Evolutionary conservation across 352 stramenopile genomes (phyloP).

Genomic region (Globisporangium acanthophoron): DNA sequence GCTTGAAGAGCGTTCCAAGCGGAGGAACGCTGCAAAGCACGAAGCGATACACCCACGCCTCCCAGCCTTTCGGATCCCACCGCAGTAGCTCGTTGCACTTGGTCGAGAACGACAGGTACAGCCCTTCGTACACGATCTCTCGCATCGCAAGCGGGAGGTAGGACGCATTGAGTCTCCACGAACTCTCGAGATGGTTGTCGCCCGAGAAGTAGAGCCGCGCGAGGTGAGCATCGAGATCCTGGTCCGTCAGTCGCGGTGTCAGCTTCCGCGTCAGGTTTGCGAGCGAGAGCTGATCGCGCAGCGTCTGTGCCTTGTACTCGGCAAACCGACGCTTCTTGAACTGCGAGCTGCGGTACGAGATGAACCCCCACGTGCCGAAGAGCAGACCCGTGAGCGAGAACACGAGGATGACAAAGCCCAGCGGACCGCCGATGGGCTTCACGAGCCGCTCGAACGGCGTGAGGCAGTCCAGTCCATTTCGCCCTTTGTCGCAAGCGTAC

Average conservation of each 20-base stretch:
- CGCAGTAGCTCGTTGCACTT: conserved; percentile 66
- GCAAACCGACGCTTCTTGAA: conserved; percentile 44
- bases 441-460: conserved; percentile 81
- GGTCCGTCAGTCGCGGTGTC: conserved; percentile 69
- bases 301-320: conserved; percentile 67
- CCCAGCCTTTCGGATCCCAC: conserved; percentile 55
- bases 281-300: conserved; percentile 69
- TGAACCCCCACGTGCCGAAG: conserved; percentile 61
- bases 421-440: conserved; percentile 67
- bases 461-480: conserved; percentile 71
- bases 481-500: conserved; percentile 77
- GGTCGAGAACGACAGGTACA: conserved; percentile 61
- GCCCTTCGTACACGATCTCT: conserved; percentile 74
- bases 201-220: conserved; percentile 69
- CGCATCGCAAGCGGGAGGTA: conserved; percentile 49
- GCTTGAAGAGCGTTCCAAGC: conserved; percentile 53
- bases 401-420: conserved; percentile 73
- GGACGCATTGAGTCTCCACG: conserved; percentile 59
- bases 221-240: conserved; percentile 68
- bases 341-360: conserved; percentile 58
- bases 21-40: conserved; percentile 42
- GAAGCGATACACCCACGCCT: conserved; percentile 59
- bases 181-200: conserved; percentile 60
- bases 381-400: conserved; percentile 42
- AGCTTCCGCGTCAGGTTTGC: conserved; percentile 63